Evolutionary conservation across 805 yeast species (phyloP), one percentile per base, ranked within the genome.

Genomic region (Candida oleophila): DNA sequence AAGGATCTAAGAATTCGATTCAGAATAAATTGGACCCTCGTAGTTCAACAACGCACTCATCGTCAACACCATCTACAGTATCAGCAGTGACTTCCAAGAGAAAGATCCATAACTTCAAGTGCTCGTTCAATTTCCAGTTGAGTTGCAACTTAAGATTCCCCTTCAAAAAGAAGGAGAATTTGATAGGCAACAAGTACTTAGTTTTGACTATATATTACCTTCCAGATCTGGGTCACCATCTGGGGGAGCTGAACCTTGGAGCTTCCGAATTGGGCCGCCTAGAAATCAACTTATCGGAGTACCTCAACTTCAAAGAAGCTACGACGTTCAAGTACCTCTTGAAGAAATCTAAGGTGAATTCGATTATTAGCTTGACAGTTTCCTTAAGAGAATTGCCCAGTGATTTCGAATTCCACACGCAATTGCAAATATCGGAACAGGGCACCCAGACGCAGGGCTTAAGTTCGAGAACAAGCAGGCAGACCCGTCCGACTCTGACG

Each of bases 321-420:
- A 64, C 75, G 3, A 71, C 83, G 2, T 74, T 85, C 50, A 73
- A 87, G 50, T 89, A 86, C 55, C 66, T 92, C 38, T 69, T 92
- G 33, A 84, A 84, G 55, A 78, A 88, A 22, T 85, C 96, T 1
- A 88, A 89, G 53, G 81, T 92, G 16, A 92, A 92, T 62, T 84
- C 95, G 2, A 85, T 89, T n/a, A 64, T 86, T 35, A 83, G 77
- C 49, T 50, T 89, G 37, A 74, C 83, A 1, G 68, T 87, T n/a
- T 69, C 71, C 3, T 63, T 87, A 54, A 73, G 69, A 37, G 75
- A 71, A 48, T 60, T 71, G 18, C 68, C 76, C 2, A 47, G 65
- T 3, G 59, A 68, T 48, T 57, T 55, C 37, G 76, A 71, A 37
- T 72, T 72, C 58, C 75, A 69, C 50, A 72, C 77, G 2, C 74